A percentile compares a stretch with the other conserved stretches of the same genome.
Conservation (phyloP, 345 rosid genomes). For the Citrus cavaleriei region DNA sequence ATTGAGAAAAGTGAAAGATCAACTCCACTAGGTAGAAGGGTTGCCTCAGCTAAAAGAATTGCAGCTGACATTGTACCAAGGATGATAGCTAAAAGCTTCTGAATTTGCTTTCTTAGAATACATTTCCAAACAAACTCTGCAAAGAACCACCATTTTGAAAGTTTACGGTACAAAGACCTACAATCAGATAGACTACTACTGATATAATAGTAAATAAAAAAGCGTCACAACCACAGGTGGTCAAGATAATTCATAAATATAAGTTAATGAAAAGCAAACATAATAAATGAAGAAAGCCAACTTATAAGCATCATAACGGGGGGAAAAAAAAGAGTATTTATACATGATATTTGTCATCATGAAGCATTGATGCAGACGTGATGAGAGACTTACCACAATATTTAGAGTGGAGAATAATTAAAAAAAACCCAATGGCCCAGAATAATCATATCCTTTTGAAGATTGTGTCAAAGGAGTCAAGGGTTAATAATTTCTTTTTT, state of each 20-base stretch:
- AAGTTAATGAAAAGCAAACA: background rate
- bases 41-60: constrained; percentile 97
- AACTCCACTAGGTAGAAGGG: constrained; percentile 69
- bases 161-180: background rate
- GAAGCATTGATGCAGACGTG: background rate
- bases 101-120: constrained; percentile 57
- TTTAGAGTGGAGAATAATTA: background rate
- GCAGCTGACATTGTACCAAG: constrained; percentile 87
- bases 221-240: background rate
- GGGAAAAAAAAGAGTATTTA: background rate
- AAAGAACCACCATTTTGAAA: constrained; percentile 16
- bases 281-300: background rate
- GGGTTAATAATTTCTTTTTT: too few relatives aligned
- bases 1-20: constrained; percentile 93
- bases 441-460: background rate
- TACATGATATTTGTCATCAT: background rate
- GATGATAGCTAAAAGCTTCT: constrained; percentile 63
- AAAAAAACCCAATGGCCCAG: background rate
- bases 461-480: background rate
- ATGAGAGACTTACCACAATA: background rate
- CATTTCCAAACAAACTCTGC: constrained; percentile 95
- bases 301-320: background rate
- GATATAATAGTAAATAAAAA: background rate
- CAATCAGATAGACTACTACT: background rate
- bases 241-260: background rate